Evolutionary conservation across 2,329 filamentous ascomycete species (phyloP).

Genomic region (Fusarium mundagurra): DNA sequence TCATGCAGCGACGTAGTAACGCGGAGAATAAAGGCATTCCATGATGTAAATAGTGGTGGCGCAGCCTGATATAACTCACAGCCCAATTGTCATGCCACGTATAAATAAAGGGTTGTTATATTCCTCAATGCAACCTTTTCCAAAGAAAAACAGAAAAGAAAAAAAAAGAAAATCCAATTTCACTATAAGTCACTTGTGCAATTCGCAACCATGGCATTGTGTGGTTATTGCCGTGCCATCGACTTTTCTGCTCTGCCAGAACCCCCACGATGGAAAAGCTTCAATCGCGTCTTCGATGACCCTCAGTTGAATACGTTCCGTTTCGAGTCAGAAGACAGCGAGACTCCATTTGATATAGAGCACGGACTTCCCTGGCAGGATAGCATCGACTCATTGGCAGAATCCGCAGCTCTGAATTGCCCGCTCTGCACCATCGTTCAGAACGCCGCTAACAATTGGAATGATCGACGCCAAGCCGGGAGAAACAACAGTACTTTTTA

Average conservation of each 20-base stretch:
- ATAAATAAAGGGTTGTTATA: no score
- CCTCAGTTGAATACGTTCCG: not conserved
- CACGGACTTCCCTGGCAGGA: not conserved
- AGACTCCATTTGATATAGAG: fast-evolving
- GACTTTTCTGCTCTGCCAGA: not conserved
- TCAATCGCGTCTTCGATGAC: not conserved
- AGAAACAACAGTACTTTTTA: fast-evolving
- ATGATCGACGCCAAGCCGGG: not conserved
- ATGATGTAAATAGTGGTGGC: not conserved
- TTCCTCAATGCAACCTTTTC: no score
- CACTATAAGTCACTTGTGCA: not conserved
- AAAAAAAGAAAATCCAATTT: no score
- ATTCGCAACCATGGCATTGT: not conserved
- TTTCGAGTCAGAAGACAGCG: fast-evolving
- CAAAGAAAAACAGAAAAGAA: no score
- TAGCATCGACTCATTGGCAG: not conserved
- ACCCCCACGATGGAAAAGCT: fast-evolving
- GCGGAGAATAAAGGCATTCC: no score
- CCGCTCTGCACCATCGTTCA: not conserved
- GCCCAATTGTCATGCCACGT: no score
- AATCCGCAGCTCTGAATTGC: not conserved
- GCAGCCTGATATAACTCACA: not conserved
- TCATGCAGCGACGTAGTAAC: not conserved
- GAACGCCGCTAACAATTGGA: fast-evolving
- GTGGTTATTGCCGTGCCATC: not conserved